phyloP scores from a whole-genome alignment of 2,329 filamentous ascomycete genomes.

The Aspergillus proliferans region DNA sequence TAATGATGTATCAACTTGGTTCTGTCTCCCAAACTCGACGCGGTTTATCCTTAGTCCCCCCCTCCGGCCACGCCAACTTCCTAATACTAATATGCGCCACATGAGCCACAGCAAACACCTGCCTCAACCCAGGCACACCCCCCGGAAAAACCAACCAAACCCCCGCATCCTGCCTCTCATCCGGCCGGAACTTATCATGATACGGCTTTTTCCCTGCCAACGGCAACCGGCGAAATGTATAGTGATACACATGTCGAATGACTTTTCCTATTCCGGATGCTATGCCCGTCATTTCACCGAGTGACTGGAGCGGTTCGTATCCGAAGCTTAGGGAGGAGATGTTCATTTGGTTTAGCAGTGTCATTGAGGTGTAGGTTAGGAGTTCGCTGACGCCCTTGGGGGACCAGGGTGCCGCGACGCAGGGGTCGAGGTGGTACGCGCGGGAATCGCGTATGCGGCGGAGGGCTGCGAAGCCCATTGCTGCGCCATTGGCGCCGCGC shows the following conservation, averaged over 20 bases:
- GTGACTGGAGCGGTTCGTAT: constrained; percentile 30
- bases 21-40: too few species aligned
- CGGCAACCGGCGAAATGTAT: constrained; percentile 27
- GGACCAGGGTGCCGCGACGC: constrained; percentile 27
- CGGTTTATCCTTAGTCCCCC: background rate
- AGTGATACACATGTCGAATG: constrained; percentile 25
- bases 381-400: constrained; percentile 35
- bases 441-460: constrained; percentile 29
- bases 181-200: constrained; percentile 35
- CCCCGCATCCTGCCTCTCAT: constrained; percentile 23
- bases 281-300: constrained; percentile 30
- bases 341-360: constrained; percentile 26
- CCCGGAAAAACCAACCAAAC: constrained; percentile 34
- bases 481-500: constrained; percentile 18
- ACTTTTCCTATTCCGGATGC: constrained; percentile 19
- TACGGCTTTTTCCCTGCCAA: constrained; percentile 36
- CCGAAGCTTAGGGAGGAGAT: constrained; percentile 35
- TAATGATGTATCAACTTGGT: too few species aligned
- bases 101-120: constrained; percentile 31
- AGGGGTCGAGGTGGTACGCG: constrained; percentile 40
- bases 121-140: constrained; percentile 23
- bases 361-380: constrained; percentile 33
- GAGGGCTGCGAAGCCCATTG: constrained; percentile 36
- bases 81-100: constrained; percentile 35
- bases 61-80: constrained; percentile 11